phyloP scores from a whole-genome alignment of 176 grass and related monocot genomes.

The Cenchrus fungigraminus region DNA sequence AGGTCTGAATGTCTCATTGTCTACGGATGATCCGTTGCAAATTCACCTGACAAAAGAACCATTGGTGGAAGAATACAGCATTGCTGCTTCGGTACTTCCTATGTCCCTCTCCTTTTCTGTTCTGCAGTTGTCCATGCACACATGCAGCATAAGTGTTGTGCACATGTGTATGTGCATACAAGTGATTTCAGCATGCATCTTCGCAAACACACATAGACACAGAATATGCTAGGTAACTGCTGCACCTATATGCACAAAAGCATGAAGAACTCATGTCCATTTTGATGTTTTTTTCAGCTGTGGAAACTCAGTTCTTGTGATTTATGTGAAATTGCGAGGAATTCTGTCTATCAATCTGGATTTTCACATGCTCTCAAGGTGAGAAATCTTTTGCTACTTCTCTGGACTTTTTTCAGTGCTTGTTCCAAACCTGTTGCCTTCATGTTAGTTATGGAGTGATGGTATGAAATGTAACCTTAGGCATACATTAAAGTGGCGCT shows the following conservation, averaged over 20 bases:
- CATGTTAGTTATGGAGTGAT: slow-evolving; percentile 15
- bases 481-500: background rate
- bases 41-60: slow-evolving; percentile 99
- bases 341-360: slow-evolving; percentile 93
- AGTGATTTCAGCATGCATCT: background rate
- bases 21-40: slow-evolving; percentile 99
- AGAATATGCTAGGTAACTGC: slow-evolving; percentile 13
- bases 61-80: slow-evolving; percentile 99
- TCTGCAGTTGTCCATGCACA: slow-evolving; percentile 24
- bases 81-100: slow-evolving; percentile 88
- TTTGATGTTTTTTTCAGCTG: slow-evolving; percentile 59
- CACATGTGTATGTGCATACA: slow-evolving; percentile 13
- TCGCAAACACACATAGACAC: background rate
- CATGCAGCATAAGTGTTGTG: background rate
- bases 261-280: slow-evolving; percentile 13
- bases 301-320: slow-evolving; percentile 99
- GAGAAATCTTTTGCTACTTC: slow-evolving; percentile 3
- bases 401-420: background rate
- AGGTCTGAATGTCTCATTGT: slow-evolving; percentile 91
- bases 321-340: slow-evolving; percentile 97
- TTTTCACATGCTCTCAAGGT: slow-evolving; percentile 97
- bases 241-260: background rate
- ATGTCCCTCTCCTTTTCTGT: slow-evolving; percentile 24
- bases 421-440: slow-evolving; percentile 9
- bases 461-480: background rate